These are phyloP conservation scores for Phytophthora europaea DNA, from an alignment of 352 stramenopile species.

Conservation along the genomic window DNA sequence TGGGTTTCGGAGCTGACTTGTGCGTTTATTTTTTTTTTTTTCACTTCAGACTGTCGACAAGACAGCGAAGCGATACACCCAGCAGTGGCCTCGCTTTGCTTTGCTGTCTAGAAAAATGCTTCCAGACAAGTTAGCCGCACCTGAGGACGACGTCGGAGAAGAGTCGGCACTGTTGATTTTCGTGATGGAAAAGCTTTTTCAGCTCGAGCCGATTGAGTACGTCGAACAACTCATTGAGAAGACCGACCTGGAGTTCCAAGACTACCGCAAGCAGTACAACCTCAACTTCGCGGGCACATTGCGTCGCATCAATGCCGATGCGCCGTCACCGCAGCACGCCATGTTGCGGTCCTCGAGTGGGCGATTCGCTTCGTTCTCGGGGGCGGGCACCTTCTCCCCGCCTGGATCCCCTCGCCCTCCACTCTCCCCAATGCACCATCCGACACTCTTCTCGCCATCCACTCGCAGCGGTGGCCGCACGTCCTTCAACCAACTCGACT, in stretches of 20 bases:
- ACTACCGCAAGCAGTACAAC: slow-evolving; percentile 52
- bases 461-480: slow-evolving; percentile 23
- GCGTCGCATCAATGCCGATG: slow-evolving; percentile 37
- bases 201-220: slow-evolving; percentile 57
- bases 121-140: slow-evolving; percentile 5
- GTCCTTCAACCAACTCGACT: slow-evolving; percentile 48
- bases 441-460: slow-evolving; percentile 34
- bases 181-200: slow-evolving; percentile 55
- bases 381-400: slow-evolving; percentile 24
- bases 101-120: slow-evolving; percentile 13
- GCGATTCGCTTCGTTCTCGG: slow-evolving; percentile 59
- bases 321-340: slow-evolving; percentile 33
- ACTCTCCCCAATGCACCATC: slow-evolving; percentile 24
- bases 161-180: slow-evolving; percentile 43
- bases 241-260: slow-evolving; percentile 49
- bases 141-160: slow-evolving; percentile 17
- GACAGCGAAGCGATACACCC: slow-evolving; percentile 43
- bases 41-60: slow-evolving; percentile 53
- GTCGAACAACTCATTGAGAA: slow-evolving; percentile 51
- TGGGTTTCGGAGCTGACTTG: slow-evolving; percentile 15
- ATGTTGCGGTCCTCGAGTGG: slow-evolving; percentile 30
- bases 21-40: slow-evolving; percentile 1
- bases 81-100: slow-evolving; percentile 33
- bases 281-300: slow-evolving; percentile 41
- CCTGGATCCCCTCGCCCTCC: slow-evolving; percentile 17